Percentiles rank a stretch among this genome's conserved stretches.
Conservation (phyloP, 768 basidiomycete species). For the Collybiopsis luxurians region DNA sequence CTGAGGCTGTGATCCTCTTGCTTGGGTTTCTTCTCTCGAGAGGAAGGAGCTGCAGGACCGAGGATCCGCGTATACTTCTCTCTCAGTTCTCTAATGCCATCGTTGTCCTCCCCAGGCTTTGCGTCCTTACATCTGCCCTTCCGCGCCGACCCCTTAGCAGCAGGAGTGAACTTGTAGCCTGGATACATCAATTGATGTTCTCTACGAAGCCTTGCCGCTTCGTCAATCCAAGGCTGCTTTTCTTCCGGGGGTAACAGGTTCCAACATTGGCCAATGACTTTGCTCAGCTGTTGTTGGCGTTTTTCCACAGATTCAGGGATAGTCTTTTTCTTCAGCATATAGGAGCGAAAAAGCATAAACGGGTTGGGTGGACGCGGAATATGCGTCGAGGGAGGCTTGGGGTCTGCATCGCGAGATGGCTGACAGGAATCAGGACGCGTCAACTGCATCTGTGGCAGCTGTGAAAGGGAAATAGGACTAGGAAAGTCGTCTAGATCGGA, state of each 20-base stretch:
- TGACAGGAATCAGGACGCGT: neutral
- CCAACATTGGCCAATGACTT: slow-evolving; percentile 72
- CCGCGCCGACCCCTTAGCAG: slow-evolving; percentile 29
- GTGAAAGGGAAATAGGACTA: neutral
- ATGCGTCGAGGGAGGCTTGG: neutral
- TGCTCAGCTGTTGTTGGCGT: slow-evolving; percentile 72
- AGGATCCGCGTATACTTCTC: slow-evolving; percentile 29
- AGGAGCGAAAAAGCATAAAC: slow-evolving; percentile 82
- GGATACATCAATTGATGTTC: slow-evolving; percentile 53
- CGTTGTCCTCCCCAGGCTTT: slow-evolving; percentile 11
- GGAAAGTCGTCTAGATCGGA: neutral
- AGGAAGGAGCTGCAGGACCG: slow-evolving; percentile 30
- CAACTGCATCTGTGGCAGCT: neutral
- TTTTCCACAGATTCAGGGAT: slow-evolving; percentile 51
- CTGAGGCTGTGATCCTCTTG: slow-evolving; percentile 13
- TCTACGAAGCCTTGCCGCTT: slow-evolving; percentile 45
- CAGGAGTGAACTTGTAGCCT: slow-evolving; percentile 63
- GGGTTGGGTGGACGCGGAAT: slow-evolving; percentile 80
- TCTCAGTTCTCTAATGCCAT: slow-evolving; percentile 27
- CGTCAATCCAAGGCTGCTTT: slow-evolving; percentile 42
- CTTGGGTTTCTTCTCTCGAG: slow-evolving; percentile 17
- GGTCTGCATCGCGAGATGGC: neutral
- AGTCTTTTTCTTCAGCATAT: slow-evolving; percentile 48
- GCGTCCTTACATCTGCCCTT: slow-evolving; percentile 1
- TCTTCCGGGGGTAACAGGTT: slow-evolving; percentile 46